A percentile compares a stretch with the other conserved stretches of the same genome.
phyloP scores from a whole-genome alignment of 108 stramenopile genomes.

The Skeletonema grethae region DNA sequence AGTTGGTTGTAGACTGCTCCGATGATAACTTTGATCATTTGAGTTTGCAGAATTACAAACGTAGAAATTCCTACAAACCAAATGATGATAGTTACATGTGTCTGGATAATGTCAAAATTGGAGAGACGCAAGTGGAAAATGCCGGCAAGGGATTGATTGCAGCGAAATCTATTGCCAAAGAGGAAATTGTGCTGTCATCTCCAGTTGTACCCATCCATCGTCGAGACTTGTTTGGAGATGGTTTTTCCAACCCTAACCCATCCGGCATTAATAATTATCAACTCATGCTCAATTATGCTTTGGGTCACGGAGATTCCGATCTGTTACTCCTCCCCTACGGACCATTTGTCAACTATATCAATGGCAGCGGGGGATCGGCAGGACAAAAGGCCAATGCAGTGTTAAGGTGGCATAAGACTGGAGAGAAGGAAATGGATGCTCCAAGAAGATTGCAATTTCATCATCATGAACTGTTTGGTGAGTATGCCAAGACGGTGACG shows the following conservation, averaged over 20 bases:
- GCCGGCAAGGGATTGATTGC: constrained; percentile 18
- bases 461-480: constrained; percentile 26
- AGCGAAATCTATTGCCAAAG: constrained; percentile 23
- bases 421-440: constrained; percentile 7
- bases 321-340: constrained; percentile 34
- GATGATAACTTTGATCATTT: constrained; percentile 62
- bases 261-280: constrained; percentile 24
- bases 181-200: constrained; percentile 33
- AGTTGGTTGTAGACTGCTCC: constrained; percentile 53
- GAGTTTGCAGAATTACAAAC: constrained; percentile 8
- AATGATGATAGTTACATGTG: constrained; percentile 42
- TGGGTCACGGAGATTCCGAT: constrained; percentile 37
- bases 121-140: constrained; percentile 6
- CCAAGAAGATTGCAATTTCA: constrained; percentile 33
- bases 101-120: constrained; percentile 39
- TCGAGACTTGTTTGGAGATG: constrained; percentile 38
- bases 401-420: constrained; percentile 29
- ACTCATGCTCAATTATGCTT: constrained; percentile 40
- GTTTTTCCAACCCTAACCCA: too few species aligned
- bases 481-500: constrained; percentile 18
- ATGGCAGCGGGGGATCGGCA: constrained; percentile 16
- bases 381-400: constrained; percentile 33
- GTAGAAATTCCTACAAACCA: constrained; percentile 21
- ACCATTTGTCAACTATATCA: constrained; percentile 31
- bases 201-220: constrained; percentile 49